Base-by-base conservation (phyloP, 202 grass and related monocot genomes). In the Eragrostis tef region DNA sequence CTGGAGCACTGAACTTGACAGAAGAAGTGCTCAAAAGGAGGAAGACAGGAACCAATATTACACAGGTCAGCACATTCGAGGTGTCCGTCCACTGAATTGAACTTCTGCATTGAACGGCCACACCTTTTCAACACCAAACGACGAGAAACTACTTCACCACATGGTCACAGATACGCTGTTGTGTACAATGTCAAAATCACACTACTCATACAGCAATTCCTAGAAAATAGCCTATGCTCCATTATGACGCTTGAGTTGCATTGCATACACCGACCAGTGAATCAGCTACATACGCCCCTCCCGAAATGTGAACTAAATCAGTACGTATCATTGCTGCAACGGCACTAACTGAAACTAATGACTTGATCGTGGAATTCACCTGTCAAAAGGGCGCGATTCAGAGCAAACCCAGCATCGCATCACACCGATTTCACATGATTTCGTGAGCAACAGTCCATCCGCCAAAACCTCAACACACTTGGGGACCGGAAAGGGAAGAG, bases 301-400 rank as follows among this genome's bases (percentile, higher is more conserved):
- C 53, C 24, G 29, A 60, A 59, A 27, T 31, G 15, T 22, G 41
- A 79, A 51, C 67, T 50, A 61, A 69, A 31, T 69, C 66, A 73
- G 34, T 31, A 76, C 11, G 27, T 60, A 34, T 21, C 31, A 11
- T 15, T 27, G 14, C 39, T 43, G 19, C 5, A 3, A 31, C 42
- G 34, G 34, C 61, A 7, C 68, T 67, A 67, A 74, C 49, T 41
- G 21, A 52, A 67, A 74, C 13, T 20, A 3, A 39, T 41, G 68
- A 39, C 31, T 74, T 68, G 27, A 60, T 52, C 39, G 13, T 25
- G 6, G 54, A 71, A 42, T 71, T 16, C 9, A 15, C 6, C 17
- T 6, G 72, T 39, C 25, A 20, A 60, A 48, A 49, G 51, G 29
- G 24, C 12, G 10, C 9, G 20, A 53, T 71, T 14, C 59, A 46